phyloP scores from a whole-genome alignment of 2,329 filamentous ascomycete genomes.

The Aphanocladium album region DNA sequence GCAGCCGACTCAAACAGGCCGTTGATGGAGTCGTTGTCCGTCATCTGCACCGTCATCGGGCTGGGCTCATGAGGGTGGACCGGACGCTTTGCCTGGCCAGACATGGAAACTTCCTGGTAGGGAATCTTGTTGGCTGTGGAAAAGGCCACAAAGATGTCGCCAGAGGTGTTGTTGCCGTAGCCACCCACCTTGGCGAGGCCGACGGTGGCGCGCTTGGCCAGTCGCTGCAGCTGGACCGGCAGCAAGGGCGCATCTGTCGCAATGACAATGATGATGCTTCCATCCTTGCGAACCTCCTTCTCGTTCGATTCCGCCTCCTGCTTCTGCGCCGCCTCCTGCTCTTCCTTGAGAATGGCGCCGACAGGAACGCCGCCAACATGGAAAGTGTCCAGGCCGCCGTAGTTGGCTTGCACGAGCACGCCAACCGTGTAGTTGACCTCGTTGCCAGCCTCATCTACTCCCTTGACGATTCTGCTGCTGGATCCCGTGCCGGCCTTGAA shows the following conservation, averaged over 20 bases:
- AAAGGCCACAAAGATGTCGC: slow-evolving; percentile 64
- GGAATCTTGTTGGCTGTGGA: slow-evolving; percentile 53
- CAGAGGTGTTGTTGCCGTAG: slow-evolving; percentile 56
- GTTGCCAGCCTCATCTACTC: slow-evolving; percentile 28
- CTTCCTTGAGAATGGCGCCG: slow-evolving; percentile 50
- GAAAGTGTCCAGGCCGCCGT: slow-evolving; percentile 52
- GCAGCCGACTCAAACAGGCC: slow-evolving; percentile 56
- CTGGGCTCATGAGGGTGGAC: slow-evolving; percentile 38
- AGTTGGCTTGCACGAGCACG: slow-evolving; percentile 61
- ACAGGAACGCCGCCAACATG: slow-evolving; percentile 57
- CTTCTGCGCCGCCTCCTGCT: slow-evolving; percentile 18
- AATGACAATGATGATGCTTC: slow-evolving; percentile 31
- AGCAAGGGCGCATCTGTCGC: slow-evolving; percentile 28
- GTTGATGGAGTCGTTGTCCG: slow-evolving; percentile 57
- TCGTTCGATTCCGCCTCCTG: slow-evolving; percentile 15
- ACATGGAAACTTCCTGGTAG: slow-evolving; percentile 25
- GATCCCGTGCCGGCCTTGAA: slow-evolving; percentile 65
- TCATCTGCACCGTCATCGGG: slow-evolving; percentile 22
- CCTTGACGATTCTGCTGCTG: slow-evolving; percentile 51
- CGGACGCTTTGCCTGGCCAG: slow-evolving; percentile 33
- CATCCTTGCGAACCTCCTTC: slow-evolving; percentile 27
- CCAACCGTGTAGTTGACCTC: slow-evolving; percentile 51
- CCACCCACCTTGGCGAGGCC: slow-evolving; percentile 57
- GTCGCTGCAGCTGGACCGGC: slow-evolving; percentile 33
- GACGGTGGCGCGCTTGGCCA: slow-evolving; percentile 57